phyloP scores from a whole-genome alignment of 352 stramenopile genomes.

The Pythium brachiatum region DNA sequence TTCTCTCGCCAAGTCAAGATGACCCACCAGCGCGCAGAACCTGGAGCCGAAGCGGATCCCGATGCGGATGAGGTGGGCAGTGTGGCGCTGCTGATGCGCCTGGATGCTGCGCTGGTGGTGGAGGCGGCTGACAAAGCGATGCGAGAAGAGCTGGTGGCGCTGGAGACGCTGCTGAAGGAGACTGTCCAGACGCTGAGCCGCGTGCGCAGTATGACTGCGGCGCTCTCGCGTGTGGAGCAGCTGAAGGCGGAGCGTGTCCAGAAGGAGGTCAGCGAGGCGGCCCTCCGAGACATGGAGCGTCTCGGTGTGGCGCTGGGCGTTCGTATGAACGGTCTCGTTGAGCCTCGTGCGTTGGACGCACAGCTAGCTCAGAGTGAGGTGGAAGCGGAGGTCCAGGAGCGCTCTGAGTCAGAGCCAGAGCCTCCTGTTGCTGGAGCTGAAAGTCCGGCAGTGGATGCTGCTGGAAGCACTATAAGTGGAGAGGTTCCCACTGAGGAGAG shows the following conservation, averaged over 20 bases:
- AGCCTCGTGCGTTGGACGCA: background rate
- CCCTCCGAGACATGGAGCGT: background rate
- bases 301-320: background rate
- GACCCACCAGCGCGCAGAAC: no score
- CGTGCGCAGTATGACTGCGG: slow-evolving; percentile 2
- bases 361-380: background rate
- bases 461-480: background rate
- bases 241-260: background rate
- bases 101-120: background rate
- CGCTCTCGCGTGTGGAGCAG: background rate
- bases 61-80: background rate
- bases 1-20: no score
- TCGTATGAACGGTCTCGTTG: background rate
- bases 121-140: background rate
- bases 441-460: background rate
- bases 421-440: background rate
- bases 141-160: background rate
- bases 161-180: background rate
- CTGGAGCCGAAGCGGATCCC: no score
- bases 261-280: background rate
- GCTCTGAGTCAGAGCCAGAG: background rate
- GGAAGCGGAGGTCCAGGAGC: background rate
- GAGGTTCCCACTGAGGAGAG: background rate
- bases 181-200: background rate
- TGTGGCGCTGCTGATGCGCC: background rate